Base-by-base conservation (phyloP, 305 asterid species). In the Fraxinus angustifolia region DNA sequence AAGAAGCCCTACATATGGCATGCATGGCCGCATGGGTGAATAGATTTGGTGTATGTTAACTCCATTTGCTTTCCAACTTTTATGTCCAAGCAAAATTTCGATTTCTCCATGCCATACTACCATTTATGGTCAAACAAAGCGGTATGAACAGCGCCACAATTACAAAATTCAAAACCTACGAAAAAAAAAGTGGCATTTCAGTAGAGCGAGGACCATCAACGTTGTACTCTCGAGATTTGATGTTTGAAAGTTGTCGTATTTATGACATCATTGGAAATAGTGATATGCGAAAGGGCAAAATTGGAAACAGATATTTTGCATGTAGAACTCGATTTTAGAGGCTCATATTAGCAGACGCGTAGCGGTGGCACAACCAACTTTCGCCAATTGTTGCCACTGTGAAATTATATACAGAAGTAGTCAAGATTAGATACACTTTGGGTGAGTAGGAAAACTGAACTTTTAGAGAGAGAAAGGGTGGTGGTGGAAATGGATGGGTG, bases 291-390 rank as follows among this genome's bases (percentile, higher is more conserved):
- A 70, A 40, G 81, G 91, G 86, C 68, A 85, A 53, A 81, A 58
- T 70, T 38, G 86, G 82, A 31, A 85, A 26, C 2, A 2, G 0
- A 12, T 0, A 6, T 84, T 82, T 83, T 93, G 98, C 97, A 93
- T 93, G 98, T 65, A 82, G 58, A 84, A 81, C 86, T 84, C 88
- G 88, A 84, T 86, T 83, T 86, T 71, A 81, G 84, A 90, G 94
- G 91, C 72, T 56, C 50, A 78, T 7, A 76, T 14, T 45, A 82
- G 76, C 3, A 56, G 94, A 89, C 95, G 98, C 90, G 87, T 85
- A 87, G 91, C 90, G 82, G 83, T 6, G 77, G 83, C 72, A 85
- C 92, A 84, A 92, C 90, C 94, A 85, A 75, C 83, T 87, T 88
- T 84, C 88, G 73, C 86, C 91, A 84, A 84, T 85, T 85, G 85